A percentile compares a stretch with the other conserved stretches of the same genome.
These are phyloP conservation scores for Firmiana major DNA, from an alignment of 345 rosid species.

Conservation along the genomic window DNA sequence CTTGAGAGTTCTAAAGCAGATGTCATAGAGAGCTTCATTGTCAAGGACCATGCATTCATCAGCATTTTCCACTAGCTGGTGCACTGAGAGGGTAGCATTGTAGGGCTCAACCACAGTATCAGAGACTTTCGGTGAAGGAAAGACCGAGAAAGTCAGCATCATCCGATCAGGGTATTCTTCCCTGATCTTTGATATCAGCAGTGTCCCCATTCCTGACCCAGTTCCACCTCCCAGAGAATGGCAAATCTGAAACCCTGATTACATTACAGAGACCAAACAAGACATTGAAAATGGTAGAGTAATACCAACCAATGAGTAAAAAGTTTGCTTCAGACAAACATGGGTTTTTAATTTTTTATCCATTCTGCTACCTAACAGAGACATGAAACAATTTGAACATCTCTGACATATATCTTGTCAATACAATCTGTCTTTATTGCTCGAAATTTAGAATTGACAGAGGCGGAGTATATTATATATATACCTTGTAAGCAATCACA, in stretches of 20 bases:
- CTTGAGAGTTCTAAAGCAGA: conserved; percentile 40
- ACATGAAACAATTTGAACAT: background rate
- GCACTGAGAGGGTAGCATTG: conserved; percentile 40
- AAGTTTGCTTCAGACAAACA: background rate
- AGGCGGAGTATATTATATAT: background rate
- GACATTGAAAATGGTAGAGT: background rate
- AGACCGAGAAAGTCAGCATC: conserved; percentile 39
- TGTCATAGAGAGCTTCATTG: conserved; percentile 38
- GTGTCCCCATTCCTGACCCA: conserved; percentile 38
- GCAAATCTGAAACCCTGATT: conserved; percentile 32
- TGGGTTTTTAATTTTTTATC: background rate
- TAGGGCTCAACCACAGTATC: conserved; percentile 41
- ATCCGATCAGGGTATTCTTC: conserved; percentile 42
- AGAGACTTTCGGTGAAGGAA: conserved; percentile 47
- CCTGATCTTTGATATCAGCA: conserved; percentile 39
- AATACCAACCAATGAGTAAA: background rate
- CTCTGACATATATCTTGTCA: background rate
- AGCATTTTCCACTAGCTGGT: conserved; percentile 37
- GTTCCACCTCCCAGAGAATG: conserved; percentile 41
- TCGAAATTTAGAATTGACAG: background rate
- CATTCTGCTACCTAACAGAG: background rate
- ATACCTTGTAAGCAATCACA: conserved; percentile 34
- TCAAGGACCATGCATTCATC: conserved; percentile 42
- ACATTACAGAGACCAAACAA: background rate
- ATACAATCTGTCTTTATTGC: background rate